Evolutionary conservation across 768 basidiomycete species (phyloP).

Genomic region (Collybia mongolica): DNA sequence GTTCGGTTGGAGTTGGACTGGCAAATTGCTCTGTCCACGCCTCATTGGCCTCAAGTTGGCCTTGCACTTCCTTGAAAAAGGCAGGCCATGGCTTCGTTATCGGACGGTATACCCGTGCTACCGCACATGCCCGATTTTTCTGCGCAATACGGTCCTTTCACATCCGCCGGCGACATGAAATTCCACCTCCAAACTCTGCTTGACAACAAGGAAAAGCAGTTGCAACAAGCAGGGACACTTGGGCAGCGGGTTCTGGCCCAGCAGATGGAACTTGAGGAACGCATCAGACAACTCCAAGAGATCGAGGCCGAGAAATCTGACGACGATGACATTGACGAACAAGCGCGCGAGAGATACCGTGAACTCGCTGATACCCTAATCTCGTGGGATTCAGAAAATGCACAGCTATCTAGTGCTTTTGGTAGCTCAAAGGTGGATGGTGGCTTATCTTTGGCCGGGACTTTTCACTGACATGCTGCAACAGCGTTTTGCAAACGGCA

Average conservation of each 20-base stretch:
- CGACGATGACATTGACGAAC: slow-evolving; percentile 61
- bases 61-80: slow-evolving; percentile 6
- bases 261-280: slow-evolving; percentile 89
- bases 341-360: slow-evolving; percentile 70
- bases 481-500: slow-evolving; percentile 45
- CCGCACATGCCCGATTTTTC: slow-evolving; percentile 43
- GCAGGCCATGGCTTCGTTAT: slow-evolving; percentile 38
- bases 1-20: slow-evolving; percentile 12
- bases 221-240: slow-evolving; percentile 87
- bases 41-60: slow-evolving; percentile 7
- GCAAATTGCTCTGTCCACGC: not conserved
- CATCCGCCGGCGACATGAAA: slow-evolving; percentile 60
- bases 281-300: slow-evolving; percentile 80
- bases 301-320: slow-evolving; percentile 62
- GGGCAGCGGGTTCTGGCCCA: slow-evolving; percentile 93
- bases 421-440: slow-evolving; percentile 56
- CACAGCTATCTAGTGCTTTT: slow-evolving; percentile 69
- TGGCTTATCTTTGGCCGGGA: slow-evolving; percentile 4
- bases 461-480: not conserved
- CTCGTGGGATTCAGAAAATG: slow-evolving; percentile 79
- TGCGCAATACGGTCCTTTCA: slow-evolving; percentile 32
- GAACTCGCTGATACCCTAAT: slow-evolving; percentile 76
- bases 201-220: slow-evolving; percentile 88
- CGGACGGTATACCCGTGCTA: slow-evolving; percentile 30
- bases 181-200: slow-evolving; percentile 68